Conservation (phyloP, 2,329 filamentous ascomycete genomes). For the Cryphonectria carpinicola region DNA sequence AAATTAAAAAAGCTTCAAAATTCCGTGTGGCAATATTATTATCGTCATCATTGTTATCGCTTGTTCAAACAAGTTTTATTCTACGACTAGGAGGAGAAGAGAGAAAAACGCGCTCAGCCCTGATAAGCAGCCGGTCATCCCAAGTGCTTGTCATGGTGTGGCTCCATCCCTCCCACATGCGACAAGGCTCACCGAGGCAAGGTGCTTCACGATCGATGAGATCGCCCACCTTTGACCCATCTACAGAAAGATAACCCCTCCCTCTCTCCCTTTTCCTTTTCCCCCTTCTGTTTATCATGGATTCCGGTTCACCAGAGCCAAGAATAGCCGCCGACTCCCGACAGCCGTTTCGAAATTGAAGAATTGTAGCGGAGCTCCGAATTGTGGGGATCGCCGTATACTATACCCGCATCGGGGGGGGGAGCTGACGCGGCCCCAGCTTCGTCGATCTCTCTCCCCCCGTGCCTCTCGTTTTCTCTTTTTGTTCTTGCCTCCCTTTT, state of each 20-base stretch:
- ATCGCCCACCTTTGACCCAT: background rate
- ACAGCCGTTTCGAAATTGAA: background rate
- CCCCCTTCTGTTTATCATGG: background rate
- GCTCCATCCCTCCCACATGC: background rate
- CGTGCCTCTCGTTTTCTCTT: background rate
- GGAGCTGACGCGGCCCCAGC: slow-evolving; percentile 8
- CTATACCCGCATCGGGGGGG: background rate
- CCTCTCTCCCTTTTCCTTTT: background rate
- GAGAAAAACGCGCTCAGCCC: background rate
- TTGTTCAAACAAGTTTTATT: background rate
- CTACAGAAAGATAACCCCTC: background rate
- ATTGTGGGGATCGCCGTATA: slow-evolving; percentile 4
- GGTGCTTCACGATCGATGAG: background rate
- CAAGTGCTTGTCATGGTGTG: background rate
- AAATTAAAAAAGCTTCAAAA: background rate
- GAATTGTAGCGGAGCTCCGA: background rate
- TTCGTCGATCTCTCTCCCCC: background rate
- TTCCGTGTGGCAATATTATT: background rate
- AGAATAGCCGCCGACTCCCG: slow-evolving; percentile 11
- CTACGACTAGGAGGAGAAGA: background rate
- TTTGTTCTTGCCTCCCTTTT: background rate
- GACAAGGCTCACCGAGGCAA: background rate
- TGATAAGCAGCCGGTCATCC: background rate
- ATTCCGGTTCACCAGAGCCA: background rate
- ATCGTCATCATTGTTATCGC: background rate